Base-by-base conservation (phyloP, 345 rosid genomes). In the Heritiera littoralis region DNA sequence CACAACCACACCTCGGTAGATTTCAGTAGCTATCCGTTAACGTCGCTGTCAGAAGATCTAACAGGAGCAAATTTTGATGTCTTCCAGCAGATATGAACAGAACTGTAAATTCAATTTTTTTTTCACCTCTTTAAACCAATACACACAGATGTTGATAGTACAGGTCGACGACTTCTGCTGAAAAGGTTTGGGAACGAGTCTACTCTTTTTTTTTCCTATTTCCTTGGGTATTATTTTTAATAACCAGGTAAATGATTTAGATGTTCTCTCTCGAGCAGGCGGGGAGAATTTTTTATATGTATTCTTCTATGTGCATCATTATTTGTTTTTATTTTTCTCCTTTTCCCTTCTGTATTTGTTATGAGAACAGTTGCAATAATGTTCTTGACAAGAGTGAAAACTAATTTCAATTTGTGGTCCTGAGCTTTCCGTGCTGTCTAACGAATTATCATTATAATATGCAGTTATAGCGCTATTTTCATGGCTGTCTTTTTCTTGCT, bases 21-120 rank as follows among this genome's bases (percentile, higher is more conserved):
- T 80, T 87, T 87, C 86, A 58, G 81, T 85, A 87, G 86, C 86
- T 88, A 77, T 82, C 91, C 83, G 8, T 74, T 90, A 79, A 82
- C 89, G 63, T 90, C 87, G 23, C 82, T 88, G 8, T 90, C 93
- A 71, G 88, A 88, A 66, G 91, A 86, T 87, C 83, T 86, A 86
- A 81, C 90, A 58, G 88, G 46, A 65, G 81, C 79, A 9, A 81
- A 79, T 81, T 88, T 88, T 66, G 90, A 87, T 81, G 82, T 81
- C 81, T 87, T 86, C 83, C 89, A 87, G 54, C 90, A 78, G 51
- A 80, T 90, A 54, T 87, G 81, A 88, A 82, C 80, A 76, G 77
- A 88, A 81, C 79, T 76, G 87, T 85, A 86, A 78, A 80, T 86
- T 75, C 81, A 51, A 51, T 73, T 56, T 8, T 35, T 35, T 30